Base-by-base conservation (phyloP, 176 grass and related monocot genomes). In the Canna indica region DNA sequence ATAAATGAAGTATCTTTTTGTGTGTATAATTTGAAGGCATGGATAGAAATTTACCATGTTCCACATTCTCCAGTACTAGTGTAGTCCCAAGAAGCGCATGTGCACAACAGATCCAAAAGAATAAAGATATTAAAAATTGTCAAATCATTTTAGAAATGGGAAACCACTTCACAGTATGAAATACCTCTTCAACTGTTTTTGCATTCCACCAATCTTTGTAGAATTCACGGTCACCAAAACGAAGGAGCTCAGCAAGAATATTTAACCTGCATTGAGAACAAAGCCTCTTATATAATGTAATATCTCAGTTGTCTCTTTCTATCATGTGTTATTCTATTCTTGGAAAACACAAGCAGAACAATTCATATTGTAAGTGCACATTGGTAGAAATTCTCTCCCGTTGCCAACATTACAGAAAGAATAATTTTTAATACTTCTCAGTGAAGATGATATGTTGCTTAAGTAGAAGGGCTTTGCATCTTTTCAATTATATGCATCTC, bases 151-250 rank as follows among this genome's bases (percentile, higher is more conserved):
- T 33, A 82, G 64, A 59, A 15, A 72, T 69, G 59, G 63, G 41
- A n/a, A 79, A 6, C 33, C 29, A 41, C 15, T 7, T 50, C n/a
- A 50, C 18, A 30, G 14, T 42, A 41, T 52, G 48, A 44, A 18
- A 73, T 71, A 99, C 94, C 94, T 99, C 94, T 90, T 99, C 94
- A 80, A 93, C 73, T 67, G 88, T 90, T 84, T 88, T 99, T 36
- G 94, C 94, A 78, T 99, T 99, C 94, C 94, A 99, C 94, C 94
- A 93, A 80, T 99, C 94, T 78, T 99, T 93, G 63, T 99, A 99
- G 77, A 99, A 99, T 80, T 93, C 94, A 71, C 94, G 89, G 79
- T 99, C 94, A 79, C 94, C 94, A 82, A 99, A 99, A 53, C 64
- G 0, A 14, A 97, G 86, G 41, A 99, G 78, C 77, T 99, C 94